These are phyloP conservation scores for Phytophthora megakarya DNA, from an alignment of 352 stramenopile genomes.

Conservation along the genomic window DNA sequence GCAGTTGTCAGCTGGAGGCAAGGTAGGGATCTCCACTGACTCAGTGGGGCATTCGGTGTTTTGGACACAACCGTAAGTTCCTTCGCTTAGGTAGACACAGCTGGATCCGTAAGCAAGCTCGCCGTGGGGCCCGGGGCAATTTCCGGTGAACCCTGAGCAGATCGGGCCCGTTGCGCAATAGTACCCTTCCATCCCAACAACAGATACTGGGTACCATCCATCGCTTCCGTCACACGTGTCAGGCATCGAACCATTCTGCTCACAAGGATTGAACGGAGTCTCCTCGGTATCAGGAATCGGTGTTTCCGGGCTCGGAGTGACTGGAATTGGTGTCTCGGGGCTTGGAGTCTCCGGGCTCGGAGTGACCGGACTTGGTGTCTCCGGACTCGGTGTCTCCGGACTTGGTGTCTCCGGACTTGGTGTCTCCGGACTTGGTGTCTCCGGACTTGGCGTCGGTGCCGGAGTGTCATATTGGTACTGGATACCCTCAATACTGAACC, in stretches of 20 bases:
- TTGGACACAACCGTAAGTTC: conserved; percentile 35
- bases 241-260: conserved; percentile 25
- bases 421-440: no score
- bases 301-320: neutral
- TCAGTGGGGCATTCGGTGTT: conserved; percentile 29
- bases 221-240: conserved; percentile 35
- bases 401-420: no score
- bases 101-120: conserved; percentile 32
- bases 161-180: conserved; percentile 41
- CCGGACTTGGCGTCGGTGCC: no score
- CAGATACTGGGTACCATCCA: conserved; percentile 41
- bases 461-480: conserved; percentile 7
- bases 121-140: conserved; percentile 31
- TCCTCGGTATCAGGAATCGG: neutral
- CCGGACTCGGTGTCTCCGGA: neutral
- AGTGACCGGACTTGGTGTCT: neutral
- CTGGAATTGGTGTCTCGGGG: no score
- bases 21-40: neutral
- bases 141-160: conserved; percentile 25
- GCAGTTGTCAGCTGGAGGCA: conserved; percentile 8
- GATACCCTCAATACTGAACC: neutral
- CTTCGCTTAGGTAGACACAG: conserved; percentile 27
- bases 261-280: conserved; percentile 10
- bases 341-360: neutral
- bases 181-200: conserved; percentile 29